Conservation (phyloP, 1,139 yeast genomes). For the Kurtzmaniella quercitrusa region DNA sequence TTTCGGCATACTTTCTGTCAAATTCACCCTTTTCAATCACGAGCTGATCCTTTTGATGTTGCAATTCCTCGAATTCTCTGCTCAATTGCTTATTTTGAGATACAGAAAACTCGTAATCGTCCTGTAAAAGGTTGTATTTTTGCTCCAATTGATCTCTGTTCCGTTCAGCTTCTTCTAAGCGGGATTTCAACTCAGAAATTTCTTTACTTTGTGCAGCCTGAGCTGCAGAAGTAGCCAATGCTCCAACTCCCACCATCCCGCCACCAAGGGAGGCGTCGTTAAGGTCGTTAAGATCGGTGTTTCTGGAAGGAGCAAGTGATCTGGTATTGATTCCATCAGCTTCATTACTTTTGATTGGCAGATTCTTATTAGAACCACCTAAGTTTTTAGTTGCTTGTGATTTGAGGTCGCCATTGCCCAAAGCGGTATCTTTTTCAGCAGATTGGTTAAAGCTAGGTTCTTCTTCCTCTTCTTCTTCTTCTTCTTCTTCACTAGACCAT, state of each 20-base stretch:
- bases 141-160: slow-evolving; percentile 17
- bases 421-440: not conserved
- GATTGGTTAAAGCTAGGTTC: slow-evolving; percentile 3
- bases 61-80: slow-evolving; percentile 19
- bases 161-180: slow-evolving; percentile 12
- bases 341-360: not conserved
- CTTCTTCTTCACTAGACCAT: slow-evolving; percentile 82
- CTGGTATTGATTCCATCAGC: slow-evolving; percentile 1
- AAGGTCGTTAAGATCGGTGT: not conserved
- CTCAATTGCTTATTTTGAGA: slow-evolving; percentile 21
- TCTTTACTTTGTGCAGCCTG: not conserved
- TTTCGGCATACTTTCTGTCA: slow-evolving; percentile 3
- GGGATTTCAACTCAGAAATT: slow-evolving; percentile 5
- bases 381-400: too few species aligned
- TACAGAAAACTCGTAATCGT: slow-evolving; percentile 19
- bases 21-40: not conserved
- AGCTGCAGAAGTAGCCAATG: not conserved
- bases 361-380: not conserved
- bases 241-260: not conserved
- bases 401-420: not conserved
- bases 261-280: not conserved
- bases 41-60: slow-evolving; percentile 12
- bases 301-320: not conserved
- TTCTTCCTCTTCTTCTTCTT: slow-evolving; percentile 23
- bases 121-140: slow-evolving; percentile 18